phyloP scores from a whole-genome alignment of 345 rosid species.

The Bruguiera sexangula region DNA sequence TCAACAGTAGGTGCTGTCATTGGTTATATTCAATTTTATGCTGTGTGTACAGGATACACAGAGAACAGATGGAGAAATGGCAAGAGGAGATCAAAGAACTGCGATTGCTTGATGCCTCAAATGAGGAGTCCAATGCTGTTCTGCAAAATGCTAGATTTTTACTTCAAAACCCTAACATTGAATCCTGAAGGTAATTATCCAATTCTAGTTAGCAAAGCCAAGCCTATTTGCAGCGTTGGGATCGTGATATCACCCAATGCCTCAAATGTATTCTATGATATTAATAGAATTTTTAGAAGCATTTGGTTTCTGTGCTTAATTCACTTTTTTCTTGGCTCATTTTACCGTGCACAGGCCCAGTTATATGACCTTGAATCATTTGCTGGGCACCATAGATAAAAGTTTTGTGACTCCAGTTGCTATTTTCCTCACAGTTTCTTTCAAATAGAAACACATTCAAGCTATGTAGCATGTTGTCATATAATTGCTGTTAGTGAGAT shows the following conservation, averaged over 20 bases:
- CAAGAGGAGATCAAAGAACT: slow-evolving; percentile 77
- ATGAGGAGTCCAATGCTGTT: slow-evolving; percentile 60
- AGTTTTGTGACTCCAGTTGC: too few species aligned
- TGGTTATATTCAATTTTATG: background rate
- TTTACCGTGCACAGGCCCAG: too few species aligned
- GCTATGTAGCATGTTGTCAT: too few species aligned
- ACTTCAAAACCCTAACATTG: slow-evolving; percentile 55
- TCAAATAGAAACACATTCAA: too few species aligned
- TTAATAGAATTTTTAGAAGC: too few species aligned
- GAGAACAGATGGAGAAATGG: slow-evolving; percentile 83
- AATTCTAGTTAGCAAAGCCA: background rate
- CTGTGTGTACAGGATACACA: slow-evolving; percentile 52
- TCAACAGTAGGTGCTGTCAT: background rate
- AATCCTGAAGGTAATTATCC: slow-evolving; percentile 43
- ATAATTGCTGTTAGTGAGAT: too few species aligned
- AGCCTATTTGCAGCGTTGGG: background rate
- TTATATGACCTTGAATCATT: too few species aligned
- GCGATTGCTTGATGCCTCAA: slow-evolving; percentile 66
- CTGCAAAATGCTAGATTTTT: slow-evolving; percentile 62
- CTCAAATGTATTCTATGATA: too few species aligned
- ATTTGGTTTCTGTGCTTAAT: too few species aligned
- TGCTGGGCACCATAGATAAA: too few species aligned
- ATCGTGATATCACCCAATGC: background rate
- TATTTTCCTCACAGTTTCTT: too few species aligned
- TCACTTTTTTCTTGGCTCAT: too few species aligned